These are phyloP conservation scores for Combretum micranthum DNA, from an alignment of 345 rosid species.

Conservation along the genomic window DNA sequence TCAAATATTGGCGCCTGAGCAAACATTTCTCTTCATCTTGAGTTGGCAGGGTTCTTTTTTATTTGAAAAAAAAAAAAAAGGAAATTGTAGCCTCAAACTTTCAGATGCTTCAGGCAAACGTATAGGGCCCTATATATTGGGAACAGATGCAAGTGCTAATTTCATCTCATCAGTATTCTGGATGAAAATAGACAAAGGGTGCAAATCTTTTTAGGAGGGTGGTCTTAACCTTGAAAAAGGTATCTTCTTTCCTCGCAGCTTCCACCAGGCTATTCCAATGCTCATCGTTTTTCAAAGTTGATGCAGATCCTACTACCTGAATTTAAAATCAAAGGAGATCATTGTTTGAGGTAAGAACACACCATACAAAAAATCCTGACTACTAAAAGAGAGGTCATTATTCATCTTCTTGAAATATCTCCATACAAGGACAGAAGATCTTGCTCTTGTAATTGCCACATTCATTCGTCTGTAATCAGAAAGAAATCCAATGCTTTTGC, in stretches of 20 bases:
- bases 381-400: not conserved
- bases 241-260: slow-evolving; percentile 61
- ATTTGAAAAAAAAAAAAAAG: too few species aligned
- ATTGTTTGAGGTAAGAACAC: not conserved
- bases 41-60: too few species aligned
- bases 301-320: slow-evolving; percentile 90
- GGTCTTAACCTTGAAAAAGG: slow-evolving; percentile 51
- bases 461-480: slow-evolving; percentile 89
- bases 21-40: too few species aligned
- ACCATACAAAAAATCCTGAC: too few species aligned
- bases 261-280: slow-evolving; percentile 75
- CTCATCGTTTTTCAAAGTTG: slow-evolving; percentile 57
- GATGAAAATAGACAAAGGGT: not conserved
- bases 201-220: not conserved
- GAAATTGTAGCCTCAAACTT: not conserved
- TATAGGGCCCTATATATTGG: not conserved
- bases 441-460: slow-evolving; percentile 91
- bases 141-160: not conserved
- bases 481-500: slow-evolving; percentile 71
- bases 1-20: not conserved
- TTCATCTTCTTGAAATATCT: not conserved
- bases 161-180: not conserved
- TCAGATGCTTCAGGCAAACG: not conserved
- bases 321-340: slow-evolving; percentile 8
- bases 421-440: slow-evolving; percentile 83